phyloP scores from a whole-genome alignment of 2,329 filamentous ascomycete species.

The Lasiodiplodia theobromae region DNA sequence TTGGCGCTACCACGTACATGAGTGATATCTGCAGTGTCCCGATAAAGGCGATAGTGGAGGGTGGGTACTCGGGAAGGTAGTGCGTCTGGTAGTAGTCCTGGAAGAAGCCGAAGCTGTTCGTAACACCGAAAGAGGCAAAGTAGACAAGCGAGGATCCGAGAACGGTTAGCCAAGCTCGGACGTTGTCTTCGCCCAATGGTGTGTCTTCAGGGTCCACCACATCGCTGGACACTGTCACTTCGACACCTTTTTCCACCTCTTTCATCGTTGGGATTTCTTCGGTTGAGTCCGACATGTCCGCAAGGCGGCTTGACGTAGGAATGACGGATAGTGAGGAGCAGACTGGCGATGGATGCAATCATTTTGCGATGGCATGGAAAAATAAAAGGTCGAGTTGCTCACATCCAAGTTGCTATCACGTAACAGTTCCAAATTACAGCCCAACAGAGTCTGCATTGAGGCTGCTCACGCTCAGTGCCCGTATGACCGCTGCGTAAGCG shows the following conservation, averaged over 20 bases:
- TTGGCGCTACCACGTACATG: conserved; percentile 15
- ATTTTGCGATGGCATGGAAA: background rate
- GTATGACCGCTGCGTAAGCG: background rate
- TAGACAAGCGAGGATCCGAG: conserved; percentile 17
- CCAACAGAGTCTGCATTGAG: background rate
- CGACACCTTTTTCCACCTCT: conserved; percentile 9
- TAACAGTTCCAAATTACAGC: background rate
- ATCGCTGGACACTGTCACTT: background rate
- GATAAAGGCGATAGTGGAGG: conserved; percentile 20
- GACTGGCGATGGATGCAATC: background rate
- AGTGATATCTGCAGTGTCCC: conserved; percentile 15
- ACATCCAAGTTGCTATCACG: background rate
- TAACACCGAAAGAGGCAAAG: conserved; percentile 20
- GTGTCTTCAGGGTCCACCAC: background rate
- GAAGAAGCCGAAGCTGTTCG: conserved; percentile 41
- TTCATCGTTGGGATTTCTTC: background rate
- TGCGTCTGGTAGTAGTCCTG: conserved; percentile 45
- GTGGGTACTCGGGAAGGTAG: conserved; percentile 28
- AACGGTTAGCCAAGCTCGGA: conserved; percentile 21
- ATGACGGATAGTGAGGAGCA: background rate
- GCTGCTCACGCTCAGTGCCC: background rate
- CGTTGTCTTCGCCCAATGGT: conserved; percentile 3
- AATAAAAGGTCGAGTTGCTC: background rate
- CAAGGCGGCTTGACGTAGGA: background rate
- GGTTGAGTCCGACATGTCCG: no score